Base-by-base conservation (phyloP, 768 basidiomycete genomes). In the Trametes gibbosa region DNA sequence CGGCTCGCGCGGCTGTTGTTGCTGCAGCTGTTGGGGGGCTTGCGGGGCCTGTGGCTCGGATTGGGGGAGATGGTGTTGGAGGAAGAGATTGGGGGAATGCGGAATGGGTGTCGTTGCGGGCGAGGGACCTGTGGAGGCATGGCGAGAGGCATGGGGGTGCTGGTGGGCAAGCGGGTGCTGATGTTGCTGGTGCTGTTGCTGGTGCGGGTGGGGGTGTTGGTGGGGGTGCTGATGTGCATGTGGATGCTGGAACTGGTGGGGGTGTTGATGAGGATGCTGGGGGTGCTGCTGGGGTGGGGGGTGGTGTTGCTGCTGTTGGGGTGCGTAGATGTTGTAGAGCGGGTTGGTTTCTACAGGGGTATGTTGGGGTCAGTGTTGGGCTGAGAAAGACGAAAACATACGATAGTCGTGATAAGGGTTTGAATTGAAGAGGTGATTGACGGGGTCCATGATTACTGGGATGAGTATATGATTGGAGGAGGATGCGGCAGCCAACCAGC, bases 381-480 rank as follows among this genome's bases (percentile, higher is more conserved):
- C 23, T 40, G 45, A 19, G 53, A 64, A 61, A 65, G 58, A 63
- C 32, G 53, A 58, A 40, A 24, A 67, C 71, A 69, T 66, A 76
- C 71, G 70, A 63, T 76, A 76, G 58, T 71, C 64, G 56, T 77
- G 72, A 66, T 82, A 81, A 75, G 83, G 80, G 70, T 79, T 78
- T 72, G 81, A 70, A 65, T 80, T 77, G 78, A 84, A 84, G 74
- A 84, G 79, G 69, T 81, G 80, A 81, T 81, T 81, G 75, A 81
- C 82, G 74, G 75, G 77, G 76, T 80, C 78, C 70, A 72, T 72
- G 68, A 69, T 70, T 67, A 58, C 50, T 53, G 51, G 58, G 37
- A 60, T 60, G 58, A 59, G 55, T 61, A 58, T 61, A 57, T 63
- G 65, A 63, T 60, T 66, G 65, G 43, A 40, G 53, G 47, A 49